Evolutionary conservation across 2,329 filamentous ascomycete genomes (phyloP).

Genomic region (Trichoderma polysporum): DNA sequence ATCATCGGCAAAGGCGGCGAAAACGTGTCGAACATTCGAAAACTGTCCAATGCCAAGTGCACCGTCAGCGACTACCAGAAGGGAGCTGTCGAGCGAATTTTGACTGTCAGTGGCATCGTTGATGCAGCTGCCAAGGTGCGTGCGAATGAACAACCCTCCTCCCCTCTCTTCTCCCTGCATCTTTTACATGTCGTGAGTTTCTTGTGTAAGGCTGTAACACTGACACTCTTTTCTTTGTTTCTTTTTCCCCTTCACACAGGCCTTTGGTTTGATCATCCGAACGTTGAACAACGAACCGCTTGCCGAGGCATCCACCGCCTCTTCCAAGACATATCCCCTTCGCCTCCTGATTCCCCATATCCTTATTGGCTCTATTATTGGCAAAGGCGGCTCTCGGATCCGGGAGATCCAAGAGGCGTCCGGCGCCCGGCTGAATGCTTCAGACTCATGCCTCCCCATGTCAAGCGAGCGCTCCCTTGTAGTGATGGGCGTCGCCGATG

Average conservation of each 20-base stretch:
- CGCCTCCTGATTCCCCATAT: conserved; percentile 95
- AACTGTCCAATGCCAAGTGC: conserved; percentile 94
- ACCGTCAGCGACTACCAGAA: conserved; percentile 98
- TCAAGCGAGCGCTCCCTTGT: conserved; percentile 98
- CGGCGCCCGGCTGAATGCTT: conserved; percentile 92
- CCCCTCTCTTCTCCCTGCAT: neutral
- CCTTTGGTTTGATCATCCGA: conserved; percentile 96
- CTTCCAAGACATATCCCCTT: conserved; percentile 96
- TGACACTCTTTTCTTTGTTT: neutral
- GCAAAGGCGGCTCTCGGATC: conserved; percentile 92
- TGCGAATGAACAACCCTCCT: neutral
- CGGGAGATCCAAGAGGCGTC: conserved; percentile 98
- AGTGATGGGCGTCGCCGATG: conserved; percentile 95
- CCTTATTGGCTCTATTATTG: conserved; percentile 97
- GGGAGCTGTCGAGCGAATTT: conserved; percentile 93
- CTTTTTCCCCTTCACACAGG: conserved; percentile 49
- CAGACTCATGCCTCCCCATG: conserved; percentile 87
- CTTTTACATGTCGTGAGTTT: neutral
- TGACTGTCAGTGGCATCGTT: conserved; percentile 94
- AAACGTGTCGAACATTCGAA: conserved; percentile 95
- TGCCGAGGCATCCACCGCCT: conserved; percentile 80
- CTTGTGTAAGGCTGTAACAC: neutral
- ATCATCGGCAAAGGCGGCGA: conserved; percentile 98
- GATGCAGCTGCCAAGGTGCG: conserved; percentile 93
- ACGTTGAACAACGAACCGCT: conserved; percentile 97